Percentiles rank a stretch among this genome's conserved stretches.
phyloP scores from a whole-genome alignment of 306 rosid genomes.

The Prunus davidiana region DNA sequence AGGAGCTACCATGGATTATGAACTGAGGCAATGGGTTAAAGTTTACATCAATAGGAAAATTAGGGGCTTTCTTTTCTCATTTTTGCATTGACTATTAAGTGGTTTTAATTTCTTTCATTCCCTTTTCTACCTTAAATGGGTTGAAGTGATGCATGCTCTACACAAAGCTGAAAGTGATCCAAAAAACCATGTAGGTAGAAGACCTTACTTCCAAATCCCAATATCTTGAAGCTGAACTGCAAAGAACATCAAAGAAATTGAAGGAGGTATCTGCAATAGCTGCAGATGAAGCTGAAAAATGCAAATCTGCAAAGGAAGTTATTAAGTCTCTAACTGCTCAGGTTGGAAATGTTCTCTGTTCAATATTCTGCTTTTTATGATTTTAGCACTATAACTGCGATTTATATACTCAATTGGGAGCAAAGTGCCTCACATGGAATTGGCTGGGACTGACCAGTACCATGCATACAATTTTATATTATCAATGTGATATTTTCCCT shows the following conservation, averaged over 20 bases:
- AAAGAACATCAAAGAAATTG: conserved; percentile 65
- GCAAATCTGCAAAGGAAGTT: conserved; percentile 90
- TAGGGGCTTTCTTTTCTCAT: neutral
- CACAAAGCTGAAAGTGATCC: conserved; percentile 16
- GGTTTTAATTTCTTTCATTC: neutral
- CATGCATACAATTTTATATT: neutral
- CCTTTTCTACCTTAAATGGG: neutral
- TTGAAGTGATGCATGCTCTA: neutral
- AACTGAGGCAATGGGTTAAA: neutral
- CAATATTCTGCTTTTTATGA: conserved; percentile 8
- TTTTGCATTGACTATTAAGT: neutral
- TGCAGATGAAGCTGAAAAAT: conserved; percentile 79
- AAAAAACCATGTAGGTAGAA: conserved; percentile 54
- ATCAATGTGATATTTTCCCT: neutral
- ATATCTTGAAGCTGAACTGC: conserved; percentile 78
- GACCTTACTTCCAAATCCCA: conserved; percentile 64
- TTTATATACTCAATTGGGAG: neutral
- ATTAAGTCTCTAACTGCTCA: conserved; percentile 82
- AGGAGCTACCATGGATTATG: neutral
- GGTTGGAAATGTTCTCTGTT: conserved; percentile 45
- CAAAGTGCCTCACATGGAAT: neutral
- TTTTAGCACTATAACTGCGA: neutral
- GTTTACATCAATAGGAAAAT: neutral
- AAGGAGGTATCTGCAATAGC: conserved; percentile 76
- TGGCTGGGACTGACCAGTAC: neutral